Evolutionary conservation across 208 protist genomes (phyloP).

Genomic region (Wallacemonas sp.): DNA sequence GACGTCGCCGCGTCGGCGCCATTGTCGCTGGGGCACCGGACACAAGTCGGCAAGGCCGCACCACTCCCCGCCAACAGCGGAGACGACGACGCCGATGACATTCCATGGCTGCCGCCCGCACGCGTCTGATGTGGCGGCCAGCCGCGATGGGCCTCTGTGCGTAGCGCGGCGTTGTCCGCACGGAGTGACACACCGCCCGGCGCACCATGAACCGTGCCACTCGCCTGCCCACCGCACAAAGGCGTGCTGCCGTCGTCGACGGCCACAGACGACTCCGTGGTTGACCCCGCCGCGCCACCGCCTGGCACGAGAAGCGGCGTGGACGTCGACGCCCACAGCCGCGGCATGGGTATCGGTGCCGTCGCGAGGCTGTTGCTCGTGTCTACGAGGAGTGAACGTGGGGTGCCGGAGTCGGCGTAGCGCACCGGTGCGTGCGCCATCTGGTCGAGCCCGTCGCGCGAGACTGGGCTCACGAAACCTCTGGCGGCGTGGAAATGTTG

Average conservation of each 20-base stretch:
- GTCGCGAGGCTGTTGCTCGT: neutral
- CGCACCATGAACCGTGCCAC: neutral
- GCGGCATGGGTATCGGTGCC: constrained; percentile 1
- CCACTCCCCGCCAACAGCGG: too few relatives aligned
- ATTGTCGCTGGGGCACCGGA: too few relatives aligned
- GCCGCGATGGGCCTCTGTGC: too few relatives aligned
- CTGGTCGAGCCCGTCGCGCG: neutral
- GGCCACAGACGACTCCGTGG: neutral
- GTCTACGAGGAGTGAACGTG: neutral
- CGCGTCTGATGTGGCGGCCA: too few relatives aligned
- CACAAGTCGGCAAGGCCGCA: too few relatives aligned
- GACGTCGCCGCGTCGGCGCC: too few relatives aligned
- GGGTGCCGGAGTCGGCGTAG: neutral
- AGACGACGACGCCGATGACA: too few relatives aligned
- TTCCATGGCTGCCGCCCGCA: too few relatives aligned
- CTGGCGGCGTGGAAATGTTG: neutral
- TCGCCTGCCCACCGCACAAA: neutral
- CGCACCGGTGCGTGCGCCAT: neutral
- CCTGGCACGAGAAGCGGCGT: neutral
- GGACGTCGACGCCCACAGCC: neutral
- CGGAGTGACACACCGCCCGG: too few relatives aligned
- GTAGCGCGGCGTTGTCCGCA: too few relatives aligned
- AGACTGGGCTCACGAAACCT: neutral
- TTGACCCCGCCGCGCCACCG: neutral
- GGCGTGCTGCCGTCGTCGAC: neutral